Evolutionary conservation across 2,329 filamentous ascomycete species (phyloP), one percentile per base, ranked within the genome.

Genomic region (Teratosphaeria zuluensis): DNA sequence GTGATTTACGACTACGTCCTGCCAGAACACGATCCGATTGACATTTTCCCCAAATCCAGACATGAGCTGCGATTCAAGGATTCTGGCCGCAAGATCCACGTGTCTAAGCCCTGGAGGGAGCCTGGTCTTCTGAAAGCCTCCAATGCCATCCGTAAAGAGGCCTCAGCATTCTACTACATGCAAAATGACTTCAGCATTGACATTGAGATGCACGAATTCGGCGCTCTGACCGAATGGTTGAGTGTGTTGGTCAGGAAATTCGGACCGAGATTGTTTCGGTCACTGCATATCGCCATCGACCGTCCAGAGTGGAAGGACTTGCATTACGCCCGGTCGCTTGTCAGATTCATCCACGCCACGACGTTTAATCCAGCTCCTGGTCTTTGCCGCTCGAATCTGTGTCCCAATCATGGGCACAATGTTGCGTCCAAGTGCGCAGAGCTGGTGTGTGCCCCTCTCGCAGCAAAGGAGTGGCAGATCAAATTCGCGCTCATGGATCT

Each of bases 1-100:
- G 60, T 59, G 48, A 65, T 68, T 38, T 69, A 67, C 60, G 66
- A 67, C 32, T 46, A 33, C 14, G 52, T 64, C 35, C 56, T 59
- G 35, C 32, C 30, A 8, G 58, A 62, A 11, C 7, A 46, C n/a
- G 30, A 51, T 7, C 11, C 51, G n/a, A 24, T 55, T 28, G 35
- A 54, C 19, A 14, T 46, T 38, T 28, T 28, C 16, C 28, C 33
- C 9, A 31, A 11, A 19, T 32, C 19, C 30, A 21, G 21, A 11
- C 33, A 32, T 19, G 6, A 16, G 14, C 16, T 4, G 9, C 51
- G 8, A 21, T 9, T 12, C 24, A 19, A 53, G 28, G 14, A 53
- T 12, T 8, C 24, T 3, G 30, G 14, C 51, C 7, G 6, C 21
- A 14, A 53, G 11, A 16, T 31, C 11, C 21, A 33, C 7, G 9